Evolutionary conservation across 1,139 yeast genomes (phyloP).

Genomic region (Magnusiomyces paraingens): DNA sequence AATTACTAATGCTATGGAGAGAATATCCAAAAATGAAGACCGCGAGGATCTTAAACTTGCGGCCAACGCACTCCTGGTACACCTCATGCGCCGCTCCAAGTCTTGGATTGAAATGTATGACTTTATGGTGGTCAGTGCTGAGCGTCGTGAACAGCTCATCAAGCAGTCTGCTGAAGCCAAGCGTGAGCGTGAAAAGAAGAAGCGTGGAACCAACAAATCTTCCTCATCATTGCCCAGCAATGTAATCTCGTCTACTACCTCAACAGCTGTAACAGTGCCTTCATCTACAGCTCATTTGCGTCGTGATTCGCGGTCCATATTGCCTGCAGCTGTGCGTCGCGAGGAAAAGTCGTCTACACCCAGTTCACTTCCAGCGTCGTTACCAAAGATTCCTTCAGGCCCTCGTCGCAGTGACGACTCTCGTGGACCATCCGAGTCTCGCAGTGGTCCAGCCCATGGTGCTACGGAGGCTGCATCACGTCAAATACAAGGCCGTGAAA

Average conservation of each 20-base stretch:
- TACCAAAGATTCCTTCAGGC: constrained; percentile 23
- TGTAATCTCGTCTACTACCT: neutral
- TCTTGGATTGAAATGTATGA: constrained; percentile 45
- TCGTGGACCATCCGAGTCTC: neutral
- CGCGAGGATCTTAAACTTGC: constrained; percentile 81
- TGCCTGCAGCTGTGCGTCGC: neutral
- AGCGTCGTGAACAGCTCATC: constrained; percentile 20
- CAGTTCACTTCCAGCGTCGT: constrained; percentile 18
- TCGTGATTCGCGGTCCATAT: neutral
- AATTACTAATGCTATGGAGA: constrained; percentile 44
- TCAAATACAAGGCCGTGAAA: neutral
- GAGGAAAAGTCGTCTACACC: neutral
- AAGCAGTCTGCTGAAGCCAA: constrained; percentile 16
- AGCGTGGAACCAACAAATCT: neutral
- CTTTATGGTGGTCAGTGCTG: constrained; percentile 23
- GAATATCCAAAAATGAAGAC: constrained; percentile 47
- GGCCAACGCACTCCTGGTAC: constrained; percentile 70
- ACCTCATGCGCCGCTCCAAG: constrained; percentile 52
- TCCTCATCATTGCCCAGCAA: neutral
- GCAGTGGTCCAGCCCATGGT: neutral
- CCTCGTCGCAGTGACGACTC: constrained; percentile 16
- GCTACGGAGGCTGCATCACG: neutral
- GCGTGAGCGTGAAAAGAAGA: constrained; percentile 18
- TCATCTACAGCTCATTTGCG: neutral
- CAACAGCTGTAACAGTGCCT: neutral